Conservation (phyloP, 73 alveolate species). For the Breviolum minutum region DNA sequence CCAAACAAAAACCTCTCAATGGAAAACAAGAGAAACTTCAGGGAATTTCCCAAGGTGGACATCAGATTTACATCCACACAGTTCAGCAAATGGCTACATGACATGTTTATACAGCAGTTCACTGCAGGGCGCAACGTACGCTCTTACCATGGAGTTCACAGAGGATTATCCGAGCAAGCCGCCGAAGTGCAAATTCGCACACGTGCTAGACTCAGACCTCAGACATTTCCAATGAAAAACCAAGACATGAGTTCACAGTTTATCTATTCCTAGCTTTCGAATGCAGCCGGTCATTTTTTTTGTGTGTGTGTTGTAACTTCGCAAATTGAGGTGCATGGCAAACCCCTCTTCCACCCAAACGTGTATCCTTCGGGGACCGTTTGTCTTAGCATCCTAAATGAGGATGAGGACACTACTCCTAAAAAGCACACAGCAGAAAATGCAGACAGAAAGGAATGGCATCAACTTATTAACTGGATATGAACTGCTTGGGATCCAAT, state of each 20-base stretch:
- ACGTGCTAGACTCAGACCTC: constrained; percentile 62
- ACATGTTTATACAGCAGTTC: not conserved
- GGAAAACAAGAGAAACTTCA: no score
- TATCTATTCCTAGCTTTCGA: no score
- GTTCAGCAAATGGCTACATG: no score
- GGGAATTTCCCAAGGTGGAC: no score
- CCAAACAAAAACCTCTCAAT: no score
- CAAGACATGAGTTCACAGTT: not conserved
- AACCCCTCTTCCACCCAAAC: constrained; percentile 98
- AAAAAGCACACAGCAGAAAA: not conserved
- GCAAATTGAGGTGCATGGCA: constrained; percentile 68
- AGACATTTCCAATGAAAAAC: not conserved
- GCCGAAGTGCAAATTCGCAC: constrained; percentile 99
- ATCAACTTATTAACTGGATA: not conserved
- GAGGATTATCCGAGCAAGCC: constrained; percentile 99
- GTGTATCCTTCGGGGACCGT: constrained; percentile 99
- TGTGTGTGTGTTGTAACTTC: not conserved
- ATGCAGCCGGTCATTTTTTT: no score
- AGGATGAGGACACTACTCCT: constrained; percentile 97
- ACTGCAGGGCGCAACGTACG: constrained; percentile 97
- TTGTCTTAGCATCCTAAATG: constrained; percentile 98
- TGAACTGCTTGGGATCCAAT: not conserved
- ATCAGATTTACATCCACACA: no score
- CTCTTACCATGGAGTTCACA: constrained; percentile 98
- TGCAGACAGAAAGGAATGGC: not conserved